phyloP scores from a whole-genome alignment of 345 rosid species.

The Moricandia arvensis region DNA sequence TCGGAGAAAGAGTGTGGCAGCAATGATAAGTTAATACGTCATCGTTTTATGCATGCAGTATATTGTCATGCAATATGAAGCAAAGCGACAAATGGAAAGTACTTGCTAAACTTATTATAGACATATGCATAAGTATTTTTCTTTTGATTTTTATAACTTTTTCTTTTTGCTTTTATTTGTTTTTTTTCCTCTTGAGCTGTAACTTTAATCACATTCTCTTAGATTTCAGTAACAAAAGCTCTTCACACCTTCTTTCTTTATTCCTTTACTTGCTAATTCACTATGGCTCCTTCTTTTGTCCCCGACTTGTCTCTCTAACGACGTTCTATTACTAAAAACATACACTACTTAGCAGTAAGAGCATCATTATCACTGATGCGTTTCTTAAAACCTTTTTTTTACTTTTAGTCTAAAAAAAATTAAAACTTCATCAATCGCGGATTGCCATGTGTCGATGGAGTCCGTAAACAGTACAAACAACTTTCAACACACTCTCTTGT shows the following conservation, averaged over 20 bases:
- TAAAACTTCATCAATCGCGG: no score
- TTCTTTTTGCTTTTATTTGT: conserved; percentile 29
- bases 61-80: conserved; percentile 31
- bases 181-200: conserved; percentile 22
- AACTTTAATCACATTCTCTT: conserved; percentile 50
- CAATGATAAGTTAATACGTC: conserved; percentile 41
- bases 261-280: conserved; percentile 4
- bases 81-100: conserved; percentile 33
- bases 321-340: background rate
- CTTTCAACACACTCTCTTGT: no score
- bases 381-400: no score
- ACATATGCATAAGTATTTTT: background rate
- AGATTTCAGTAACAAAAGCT: conserved; percentile 44
- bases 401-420: no score
- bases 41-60: conserved; percentile 37
- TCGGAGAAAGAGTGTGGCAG: conserved; percentile 44
- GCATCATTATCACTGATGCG: no score
- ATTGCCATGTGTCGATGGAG: no score
- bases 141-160: conserved; percentile 1
- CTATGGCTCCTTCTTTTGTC: conserved; percentile 24
- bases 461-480: no score
- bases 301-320: conserved; percentile 27
- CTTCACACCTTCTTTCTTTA: conserved; percentile 24
- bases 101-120: conserved; percentile 15
- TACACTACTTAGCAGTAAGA: no score